phyloP scores from a whole-genome alignment of 2,329 filamentous ascomycete genomes.

The Incumbomyces lentus region DNA sequence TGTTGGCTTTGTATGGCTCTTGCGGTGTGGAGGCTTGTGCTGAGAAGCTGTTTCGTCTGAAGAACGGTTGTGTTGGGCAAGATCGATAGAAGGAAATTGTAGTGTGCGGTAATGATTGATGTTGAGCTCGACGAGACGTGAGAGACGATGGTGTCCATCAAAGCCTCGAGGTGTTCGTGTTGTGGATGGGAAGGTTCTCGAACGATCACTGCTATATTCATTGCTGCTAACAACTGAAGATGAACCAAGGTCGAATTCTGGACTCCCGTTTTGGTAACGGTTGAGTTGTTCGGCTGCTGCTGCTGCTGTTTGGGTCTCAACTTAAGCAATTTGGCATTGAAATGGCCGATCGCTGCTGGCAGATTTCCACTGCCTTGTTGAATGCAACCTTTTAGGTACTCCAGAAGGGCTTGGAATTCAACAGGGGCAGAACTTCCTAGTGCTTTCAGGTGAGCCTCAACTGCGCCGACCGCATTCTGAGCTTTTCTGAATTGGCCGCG shows the following conservation, averaged over 20 bases:
- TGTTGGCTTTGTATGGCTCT: constrained; percentile 64
- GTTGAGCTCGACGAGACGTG: constrained; percentile 61
- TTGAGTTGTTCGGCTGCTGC: constrained; percentile 5
- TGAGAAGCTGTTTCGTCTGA: constrained; percentile 67
- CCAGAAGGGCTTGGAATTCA: constrained; percentile 43
- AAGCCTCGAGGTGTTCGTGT: constrained; percentile 46
- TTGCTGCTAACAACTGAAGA: constrained; percentile 49
- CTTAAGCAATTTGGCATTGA: constrained; percentile 31
- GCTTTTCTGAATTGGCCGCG: constrained; percentile 55
- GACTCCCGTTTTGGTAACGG: constrained; percentile 24
- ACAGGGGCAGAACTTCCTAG: constrained; percentile 31
- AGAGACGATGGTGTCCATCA: constrained; percentile 57
- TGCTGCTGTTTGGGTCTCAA: constrained; percentile 1
- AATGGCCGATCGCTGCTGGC: constrained; percentile 55
- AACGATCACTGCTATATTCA: constrained; percentile 65
- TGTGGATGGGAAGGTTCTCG: constrained; percentile 50
- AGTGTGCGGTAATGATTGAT: constrained; percentile 65
- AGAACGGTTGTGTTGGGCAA: constrained; percentile 59
- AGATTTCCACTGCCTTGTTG: constrained; percentile 68
- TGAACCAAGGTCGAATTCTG: constrained; percentile 42
- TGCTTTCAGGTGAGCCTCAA: constrained; percentile 29
- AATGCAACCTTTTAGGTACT: constrained; percentile 67
- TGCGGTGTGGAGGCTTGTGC: constrained; percentile 59
- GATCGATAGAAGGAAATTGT: constrained; percentile 63
- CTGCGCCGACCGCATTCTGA: constrained; percentile 30